Evolutionary conservation across 2,329 filamentous ascomycete genomes (phyloP).

Genomic region (Immersiporthe knoxdaviesiana): DNA sequence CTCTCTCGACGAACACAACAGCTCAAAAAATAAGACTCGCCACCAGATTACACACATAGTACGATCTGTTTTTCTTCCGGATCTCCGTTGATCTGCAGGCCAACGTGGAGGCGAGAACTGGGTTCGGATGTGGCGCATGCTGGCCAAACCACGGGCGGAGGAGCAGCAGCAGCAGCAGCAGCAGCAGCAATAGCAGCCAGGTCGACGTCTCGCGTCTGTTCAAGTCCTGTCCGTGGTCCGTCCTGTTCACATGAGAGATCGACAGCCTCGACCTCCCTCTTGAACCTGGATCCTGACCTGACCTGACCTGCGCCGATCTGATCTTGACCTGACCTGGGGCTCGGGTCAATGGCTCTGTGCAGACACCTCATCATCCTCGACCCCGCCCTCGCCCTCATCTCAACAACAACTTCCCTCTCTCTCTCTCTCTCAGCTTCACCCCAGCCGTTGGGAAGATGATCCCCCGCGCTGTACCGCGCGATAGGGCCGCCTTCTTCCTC

Average conservation of each 20-base stretch:
- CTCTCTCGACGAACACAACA: no score
- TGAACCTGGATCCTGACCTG: background rate
- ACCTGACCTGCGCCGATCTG: slow-evolving; percentile 7
- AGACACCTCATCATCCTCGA: background rate
- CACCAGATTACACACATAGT: slow-evolving; percentile 1
- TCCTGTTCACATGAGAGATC: no score
- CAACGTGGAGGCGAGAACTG: background rate
- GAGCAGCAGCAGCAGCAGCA: background rate
- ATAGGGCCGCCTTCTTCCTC: slow-evolving; percentile 21
- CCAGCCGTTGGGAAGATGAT: slow-evolving; percentile 21
- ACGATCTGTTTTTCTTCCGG: background rate
- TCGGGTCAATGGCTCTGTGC: slow-evolving; percentile 13
- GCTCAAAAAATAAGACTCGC: background rate
- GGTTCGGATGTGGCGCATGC: background rate
- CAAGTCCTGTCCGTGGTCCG: no score
- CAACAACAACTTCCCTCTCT: slow-evolving; percentile 10
- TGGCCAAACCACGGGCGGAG: background rate
- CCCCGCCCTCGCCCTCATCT: background rate
- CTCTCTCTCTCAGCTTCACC: slow-evolving; percentile 15
- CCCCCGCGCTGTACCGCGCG: slow-evolving; percentile 24
- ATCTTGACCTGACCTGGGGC: background rate
- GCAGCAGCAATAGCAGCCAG: background rate
- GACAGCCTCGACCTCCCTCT: no score
- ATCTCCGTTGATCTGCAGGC: background rate
- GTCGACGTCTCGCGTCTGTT: background rate